Evolutionary conservation across 352 stramenopile species (phyloP).

Genomic region (Globisporangium cystogenes): DNA sequence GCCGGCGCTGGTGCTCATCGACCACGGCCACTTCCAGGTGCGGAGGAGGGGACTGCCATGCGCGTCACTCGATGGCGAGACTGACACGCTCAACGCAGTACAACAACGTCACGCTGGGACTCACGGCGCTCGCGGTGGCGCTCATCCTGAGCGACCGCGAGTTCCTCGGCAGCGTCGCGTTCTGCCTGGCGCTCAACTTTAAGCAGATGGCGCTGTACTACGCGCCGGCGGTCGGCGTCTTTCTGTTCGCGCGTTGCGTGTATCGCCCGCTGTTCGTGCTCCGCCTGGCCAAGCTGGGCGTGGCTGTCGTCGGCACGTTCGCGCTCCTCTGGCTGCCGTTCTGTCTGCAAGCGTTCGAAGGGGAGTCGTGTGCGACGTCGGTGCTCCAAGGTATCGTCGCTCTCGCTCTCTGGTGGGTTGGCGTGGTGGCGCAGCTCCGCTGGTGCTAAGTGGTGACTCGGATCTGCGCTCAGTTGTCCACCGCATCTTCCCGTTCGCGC

Average conservation of each 20-base stretch:
- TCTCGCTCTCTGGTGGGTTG: background rate
- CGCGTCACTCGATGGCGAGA: no score
- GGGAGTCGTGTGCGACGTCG: conserved; percentile 50
- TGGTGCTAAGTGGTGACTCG: background rate
- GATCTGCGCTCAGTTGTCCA: conserved; percentile 60
- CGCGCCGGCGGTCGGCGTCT: conserved; percentile 91
- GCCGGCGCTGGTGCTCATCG: conserved; percentile 92
- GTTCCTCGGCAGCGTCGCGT: conserved; percentile 81
- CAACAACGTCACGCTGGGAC: conserved; percentile 97
- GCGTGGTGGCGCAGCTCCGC: background rate
- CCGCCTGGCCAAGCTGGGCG: conserved; percentile 63
- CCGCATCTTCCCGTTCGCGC: conserved; percentile 94
- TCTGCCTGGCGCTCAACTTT: conserved; percentile 95
- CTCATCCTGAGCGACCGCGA: conserved; percentile 74
- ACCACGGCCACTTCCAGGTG: conserved; percentile 98
- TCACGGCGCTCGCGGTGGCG: conserved; percentile 61
- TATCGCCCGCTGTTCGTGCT: conserved; percentile 43
- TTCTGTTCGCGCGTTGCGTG: conserved; percentile 87
- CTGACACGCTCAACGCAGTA: conserved; percentile 60
- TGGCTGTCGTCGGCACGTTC: conserved; percentile 91
- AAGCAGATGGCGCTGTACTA: conserved; percentile 99
- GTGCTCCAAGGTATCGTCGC: conserved; percentile 50
- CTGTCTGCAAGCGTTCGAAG: conserved; percentile 39
- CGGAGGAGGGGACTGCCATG: background rate
- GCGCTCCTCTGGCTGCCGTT: conserved; percentile 90